Evolutionary conservation across 345 rosid genomes (phyloP).

Genomic region (Angophora floribunda): DNA sequence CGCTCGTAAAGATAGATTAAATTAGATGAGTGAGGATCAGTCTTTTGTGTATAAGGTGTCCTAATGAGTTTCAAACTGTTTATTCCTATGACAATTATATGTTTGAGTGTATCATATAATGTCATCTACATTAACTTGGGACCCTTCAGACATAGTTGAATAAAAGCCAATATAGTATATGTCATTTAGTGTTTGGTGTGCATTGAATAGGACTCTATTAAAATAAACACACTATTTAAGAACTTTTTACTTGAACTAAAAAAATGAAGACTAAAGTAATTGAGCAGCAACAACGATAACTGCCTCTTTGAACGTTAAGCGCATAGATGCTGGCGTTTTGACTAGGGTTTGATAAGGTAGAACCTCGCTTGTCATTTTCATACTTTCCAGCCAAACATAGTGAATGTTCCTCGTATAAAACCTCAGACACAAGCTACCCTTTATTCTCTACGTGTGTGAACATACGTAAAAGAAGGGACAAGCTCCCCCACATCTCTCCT

Average conservation of each 20-base stretch:
- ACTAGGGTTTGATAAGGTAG: constrained; percentile 1
- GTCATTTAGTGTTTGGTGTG: not conserved
- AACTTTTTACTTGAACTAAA: no score
- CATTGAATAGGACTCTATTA: not conserved
- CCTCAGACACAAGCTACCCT: not conserved
- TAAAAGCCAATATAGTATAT: not conserved
- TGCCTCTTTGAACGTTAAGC: not conserved
- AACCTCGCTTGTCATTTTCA: not conserved
- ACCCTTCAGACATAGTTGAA: not conserved
- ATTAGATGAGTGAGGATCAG: not conserved
- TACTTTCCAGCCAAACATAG: not conserved
- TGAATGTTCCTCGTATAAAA: not conserved
- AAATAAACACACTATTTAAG: not conserved
- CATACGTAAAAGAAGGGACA: not conserved
- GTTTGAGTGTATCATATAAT: not conserved
- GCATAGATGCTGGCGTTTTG: not conserved
- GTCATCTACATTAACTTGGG: not conserved
- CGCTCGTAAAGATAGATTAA: no score
- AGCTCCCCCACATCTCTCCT: not conserved
- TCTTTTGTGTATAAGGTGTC: not conserved
- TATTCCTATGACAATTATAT: not conserved
- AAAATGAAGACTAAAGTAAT: no score
- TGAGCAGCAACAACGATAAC: no score
- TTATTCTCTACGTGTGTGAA: not conserved
- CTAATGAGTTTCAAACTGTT: not conserved